Base-by-base conservation (phyloP, 306 rosid species). In the Acacia melanoxylon region DNA sequence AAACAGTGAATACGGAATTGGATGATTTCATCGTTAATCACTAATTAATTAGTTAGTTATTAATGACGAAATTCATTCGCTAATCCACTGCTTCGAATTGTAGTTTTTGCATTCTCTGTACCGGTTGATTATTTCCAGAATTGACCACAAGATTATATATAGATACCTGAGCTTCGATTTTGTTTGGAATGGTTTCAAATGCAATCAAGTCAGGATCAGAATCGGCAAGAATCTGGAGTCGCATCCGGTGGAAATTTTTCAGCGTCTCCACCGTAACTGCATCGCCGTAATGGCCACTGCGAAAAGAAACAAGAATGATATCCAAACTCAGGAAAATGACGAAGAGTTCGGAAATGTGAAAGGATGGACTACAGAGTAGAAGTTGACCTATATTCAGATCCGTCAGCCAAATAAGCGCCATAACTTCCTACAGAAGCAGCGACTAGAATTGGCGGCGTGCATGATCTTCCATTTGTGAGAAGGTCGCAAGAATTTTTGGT, bases 401-500 rank as follows among this genome's bases (percentile, higher is more conserved):
- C 94, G 41, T 91, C 95, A 25, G 97, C 95, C 83, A 93, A 86
- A 86, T 90, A 91, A 25, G 99, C 98, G 0, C 95, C 99, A 72
- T 93, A 95, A 80, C 98, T 95, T 68, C 98, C 98, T n/a, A 93
- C 91, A 14, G 99, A 95, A 79, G 99, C 99, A 25, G 98, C 98
- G 71, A 93, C 80, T 20, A 95, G 74, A 86, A 91, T 81, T 14
- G 94, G 94, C 24, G 87, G 89, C 15, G 62, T 83, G 2, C 78
- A 40, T 67, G 72, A 27, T 56, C 67, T 84, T 72, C 75, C 88
- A 77, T 77, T 37, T 31, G 81, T 84, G 24, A 51, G 11, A 8
- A 79, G 85, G 45, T 89, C 94, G 80, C 85, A 84, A 46, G 89
- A 86, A 81, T 86, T 85, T 76, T 91, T 89, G 10, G 87, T 87